These are phyloP conservation scores for Mentha longifolia DNA, from an alignment of 257 asterid genomes.

Conservation along the genomic window DNA sequence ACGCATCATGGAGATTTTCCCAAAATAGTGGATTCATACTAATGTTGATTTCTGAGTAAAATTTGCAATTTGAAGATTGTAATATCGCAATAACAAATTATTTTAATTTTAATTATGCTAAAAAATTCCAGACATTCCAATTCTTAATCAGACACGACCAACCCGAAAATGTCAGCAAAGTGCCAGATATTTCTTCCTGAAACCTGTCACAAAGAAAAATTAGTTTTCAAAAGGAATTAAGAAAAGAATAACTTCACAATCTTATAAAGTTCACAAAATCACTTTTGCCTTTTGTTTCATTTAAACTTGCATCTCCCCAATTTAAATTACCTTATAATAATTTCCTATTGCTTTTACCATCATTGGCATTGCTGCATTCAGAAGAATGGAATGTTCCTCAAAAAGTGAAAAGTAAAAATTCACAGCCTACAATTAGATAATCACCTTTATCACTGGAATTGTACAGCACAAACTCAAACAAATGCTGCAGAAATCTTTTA, in stretches of 20 bases:
- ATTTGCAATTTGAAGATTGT: background rate
- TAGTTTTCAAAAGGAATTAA: conserved; percentile 8
- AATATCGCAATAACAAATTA: background rate
- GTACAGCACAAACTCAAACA: background rate
- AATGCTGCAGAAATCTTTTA: background rate
- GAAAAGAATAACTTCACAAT: conserved; percentile 37
- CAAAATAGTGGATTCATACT: no score
- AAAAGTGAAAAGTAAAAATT: no score
- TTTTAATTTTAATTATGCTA: background rate
- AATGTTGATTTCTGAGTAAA: background rate
- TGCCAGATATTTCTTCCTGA: background rate
- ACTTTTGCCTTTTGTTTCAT: conserved; percentile 4
- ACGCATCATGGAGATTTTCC: no score
- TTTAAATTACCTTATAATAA: no score
- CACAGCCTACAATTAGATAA: background rate
- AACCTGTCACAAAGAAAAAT: background rate
- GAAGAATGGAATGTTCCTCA: no score
- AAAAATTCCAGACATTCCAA: background rate
- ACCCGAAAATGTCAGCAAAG: background rate
- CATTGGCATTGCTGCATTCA: conserved; percentile 41
- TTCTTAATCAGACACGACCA: background rate
- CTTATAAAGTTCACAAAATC: conserved; percentile 28
- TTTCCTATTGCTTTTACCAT: conserved; percentile 21
- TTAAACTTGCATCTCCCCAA: conserved; percentile 4
- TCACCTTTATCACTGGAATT: background rate